Base-by-base conservation (phyloP, 352 stramenopile species). In the Phytophthora aleatoria region DNA sequence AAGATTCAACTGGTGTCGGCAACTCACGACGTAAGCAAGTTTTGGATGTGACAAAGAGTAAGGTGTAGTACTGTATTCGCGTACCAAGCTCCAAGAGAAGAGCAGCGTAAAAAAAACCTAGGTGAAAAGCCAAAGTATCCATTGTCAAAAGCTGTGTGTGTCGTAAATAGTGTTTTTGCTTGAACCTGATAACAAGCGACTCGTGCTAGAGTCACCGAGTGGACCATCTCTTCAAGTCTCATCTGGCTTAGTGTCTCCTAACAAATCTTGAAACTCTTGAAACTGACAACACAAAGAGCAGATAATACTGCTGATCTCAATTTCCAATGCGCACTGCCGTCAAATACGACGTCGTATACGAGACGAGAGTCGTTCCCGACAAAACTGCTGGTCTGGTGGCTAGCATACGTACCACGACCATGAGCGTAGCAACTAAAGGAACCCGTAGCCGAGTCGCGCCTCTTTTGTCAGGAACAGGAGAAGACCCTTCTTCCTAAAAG, bases 1-100 rank as follows among this genome's bases (percentile, higher is more conserved):
- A 63, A 41, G 20, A 3, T 6, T 39, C 7, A n/a, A 10, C 1
- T 30, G 2, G 3, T 28, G 24, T 13, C 26, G 15, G 6, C 8
- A 10, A 9, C 26, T 28, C 26, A 39, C 16, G 15, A 20, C 43
- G 48, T 51, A 48, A 30, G 16, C 10, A 33, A 39, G 31, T 64
- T 58, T 38, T 59, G 7, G 30, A 59, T 66, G 58, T 66, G 36
- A 48, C 36, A n/a, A 44, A 7, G 20, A 1, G 20, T 20, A 24
- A 9, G n/a, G 44, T 10, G 44, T 50, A 24, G 44, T 35, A n/a
- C 1, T 49, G 44, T 35, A n/a, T 5, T 49, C 15, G 24, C 16
- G 44, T 31, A 15, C 4, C 12, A 50, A 51, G 59, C 33, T 67
- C 43, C 26, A 67, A 36, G 44, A 45, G 51, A 61, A 66, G 49